These are phyloP conservation scores for Phytomonas francai DNA, from an alignment of 208 protist species.

Conservation along the genomic window DNA sequence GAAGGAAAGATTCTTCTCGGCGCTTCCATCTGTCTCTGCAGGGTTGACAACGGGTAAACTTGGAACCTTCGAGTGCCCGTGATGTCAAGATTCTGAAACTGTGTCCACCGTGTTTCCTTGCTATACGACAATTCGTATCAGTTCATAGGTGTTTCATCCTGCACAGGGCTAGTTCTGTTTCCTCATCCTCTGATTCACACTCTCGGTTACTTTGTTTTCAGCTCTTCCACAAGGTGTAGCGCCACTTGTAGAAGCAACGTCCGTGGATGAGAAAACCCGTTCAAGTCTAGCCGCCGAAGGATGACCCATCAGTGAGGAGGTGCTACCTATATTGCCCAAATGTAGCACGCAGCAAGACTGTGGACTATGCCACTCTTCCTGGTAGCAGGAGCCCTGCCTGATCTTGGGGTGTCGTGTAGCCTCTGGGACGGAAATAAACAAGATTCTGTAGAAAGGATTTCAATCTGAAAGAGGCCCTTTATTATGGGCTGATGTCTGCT, in stretches of 20 bases:
- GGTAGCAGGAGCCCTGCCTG: neutral
- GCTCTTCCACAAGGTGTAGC: neutral
- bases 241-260: neutral
- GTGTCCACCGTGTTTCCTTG: neutral
- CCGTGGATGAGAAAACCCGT: neutral
- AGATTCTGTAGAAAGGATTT: neutral
- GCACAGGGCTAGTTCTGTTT: neutral
- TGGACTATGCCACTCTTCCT: neutral
- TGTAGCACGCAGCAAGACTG: neutral
- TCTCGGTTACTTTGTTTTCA: neutral
- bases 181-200: neutral
- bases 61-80: neutral
- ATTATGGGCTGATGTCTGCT: neutral
- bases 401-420: neutral
- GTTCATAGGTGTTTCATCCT: neutral
- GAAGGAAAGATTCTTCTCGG: neutral
- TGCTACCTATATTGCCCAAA: neutral
- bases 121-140: neutral
- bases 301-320: neutral
- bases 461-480: neutral
- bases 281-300: neutral
- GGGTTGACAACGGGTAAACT: neutral
- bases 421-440: neutral
- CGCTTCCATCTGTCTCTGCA: neutral
- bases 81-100: neutral